Conservation (phyloP, 768 basidiomycete genomes). For the Collybia nuda region DNA sequence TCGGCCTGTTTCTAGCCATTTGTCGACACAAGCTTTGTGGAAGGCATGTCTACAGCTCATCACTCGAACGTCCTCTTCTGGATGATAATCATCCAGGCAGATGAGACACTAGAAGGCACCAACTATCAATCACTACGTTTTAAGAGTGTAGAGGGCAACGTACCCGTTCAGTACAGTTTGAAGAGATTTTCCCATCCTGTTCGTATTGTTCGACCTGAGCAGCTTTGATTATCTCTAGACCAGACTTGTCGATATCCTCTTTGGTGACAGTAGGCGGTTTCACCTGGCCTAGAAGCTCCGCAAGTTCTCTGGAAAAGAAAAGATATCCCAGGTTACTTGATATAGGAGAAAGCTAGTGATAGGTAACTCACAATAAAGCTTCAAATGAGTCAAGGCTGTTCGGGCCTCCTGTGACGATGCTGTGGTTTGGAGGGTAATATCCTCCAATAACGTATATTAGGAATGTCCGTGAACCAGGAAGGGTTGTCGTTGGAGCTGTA, state of each 20-base stretch:
- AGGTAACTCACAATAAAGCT: conserved; percentile 59
- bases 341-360: not conserved
- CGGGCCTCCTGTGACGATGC: conserved; percentile 76
- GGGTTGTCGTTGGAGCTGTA: conserved; percentile 7
- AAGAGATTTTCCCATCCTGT: conserved; percentile 60
- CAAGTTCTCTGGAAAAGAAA: conserved; percentile 59
- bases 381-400: conserved; percentile 78
- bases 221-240: conserved; percentile 72
- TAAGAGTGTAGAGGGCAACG: conserved; percentile 22
- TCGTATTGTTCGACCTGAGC: conserved; percentile 53
- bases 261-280: conserved; percentile 82
- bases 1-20: conserved; percentile 80
- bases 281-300: conserved; percentile 78
- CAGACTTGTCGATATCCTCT: conserved; percentile 84
- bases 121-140: not conserved
- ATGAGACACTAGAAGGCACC: conserved; percentile 61
- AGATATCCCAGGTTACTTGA: not conserved
- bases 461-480: conserved; percentile 66
- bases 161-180: conserved; percentile 82
- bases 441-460: conserved; percentile 92
- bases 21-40: conserved; percentile 86
- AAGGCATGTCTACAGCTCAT: conserved; percentile 88
- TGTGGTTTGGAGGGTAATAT: conserved; percentile 91
- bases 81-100: conserved; percentile 83
- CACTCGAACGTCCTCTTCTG: conserved; percentile 77